A percentile compares a stretch with the other conserved stretches of the same genome.
phyloP scores from a whole-genome alignment of 176 grass and related monocot genomes.

The Melocanna baccifera region DNA sequence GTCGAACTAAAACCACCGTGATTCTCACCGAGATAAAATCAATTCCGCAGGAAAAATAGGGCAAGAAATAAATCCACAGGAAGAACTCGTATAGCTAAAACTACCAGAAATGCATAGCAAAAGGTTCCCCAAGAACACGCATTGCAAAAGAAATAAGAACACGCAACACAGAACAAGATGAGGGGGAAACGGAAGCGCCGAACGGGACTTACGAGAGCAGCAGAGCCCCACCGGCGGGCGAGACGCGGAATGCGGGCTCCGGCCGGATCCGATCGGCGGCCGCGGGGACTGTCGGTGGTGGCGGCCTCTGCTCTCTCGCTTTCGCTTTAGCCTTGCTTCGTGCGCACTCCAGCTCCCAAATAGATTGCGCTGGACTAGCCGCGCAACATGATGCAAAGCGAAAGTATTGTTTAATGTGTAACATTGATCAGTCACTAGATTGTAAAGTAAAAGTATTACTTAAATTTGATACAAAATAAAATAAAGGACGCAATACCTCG shows the following conservation, averaged over 20 bases:
- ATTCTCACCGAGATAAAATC: background rate
- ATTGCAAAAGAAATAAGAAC: background rate
- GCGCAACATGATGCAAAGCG: too few species aligned
- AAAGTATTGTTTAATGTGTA: too few species aligned
- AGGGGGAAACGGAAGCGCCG: background rate
- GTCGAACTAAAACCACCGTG: background rate
- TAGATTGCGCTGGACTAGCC: background rate
- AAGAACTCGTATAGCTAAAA: background rate
- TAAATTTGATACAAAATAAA: too few species aligned
- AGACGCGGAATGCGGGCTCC: background rate
- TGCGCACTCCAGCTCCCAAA: slow-evolving; percentile 11
- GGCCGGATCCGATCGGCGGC: slow-evolving; percentile 7
- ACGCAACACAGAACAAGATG: background rate
- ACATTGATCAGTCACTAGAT: too few species aligned
- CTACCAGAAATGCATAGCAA: background rate
- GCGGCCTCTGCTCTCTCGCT: background rate
- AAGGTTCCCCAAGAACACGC: background rate
- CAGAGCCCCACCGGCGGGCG: background rate
- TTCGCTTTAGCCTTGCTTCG: slow-evolving; percentile 17
- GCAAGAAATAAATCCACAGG: background rate
- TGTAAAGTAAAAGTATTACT: too few species aligned
- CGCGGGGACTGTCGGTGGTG: background rate
- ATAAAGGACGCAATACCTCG: too few species aligned
- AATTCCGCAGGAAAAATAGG: background rate
- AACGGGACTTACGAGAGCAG: background rate